Percentiles rank a stretch among this genome's conserved stretches.
Evolutionary conservation across 1,284 basidiomycete species (phyloP).

Genomic region (Apiotrichum gracile): DNA sequence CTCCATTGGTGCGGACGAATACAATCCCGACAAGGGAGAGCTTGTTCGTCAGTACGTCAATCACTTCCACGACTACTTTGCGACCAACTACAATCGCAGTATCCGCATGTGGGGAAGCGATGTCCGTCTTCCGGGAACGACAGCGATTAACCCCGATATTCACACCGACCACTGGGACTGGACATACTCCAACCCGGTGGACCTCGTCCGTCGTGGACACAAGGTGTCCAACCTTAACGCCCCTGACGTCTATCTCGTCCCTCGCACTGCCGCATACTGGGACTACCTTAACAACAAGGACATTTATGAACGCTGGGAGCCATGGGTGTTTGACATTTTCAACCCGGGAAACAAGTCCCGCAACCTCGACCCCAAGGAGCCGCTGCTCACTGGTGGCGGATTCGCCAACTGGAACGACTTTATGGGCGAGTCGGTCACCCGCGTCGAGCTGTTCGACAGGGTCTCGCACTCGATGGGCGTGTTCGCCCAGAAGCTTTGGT

Average conservation of each 20-base stretch:
- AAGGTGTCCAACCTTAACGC: not conserved
- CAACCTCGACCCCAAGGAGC: not conserved
- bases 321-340: conserved; percentile 2
- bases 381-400: not conserved
- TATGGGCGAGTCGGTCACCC: not conserved
- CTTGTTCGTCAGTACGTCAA: not conserved
- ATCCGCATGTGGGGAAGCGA: conserved; percentile 2
- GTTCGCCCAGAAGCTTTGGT: not conserved
- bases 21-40: not conserved
- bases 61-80: conserved; percentile 1
- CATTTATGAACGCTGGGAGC: conserved; percentile 1
- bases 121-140: not conserved
- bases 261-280: conserved; percentile 1
- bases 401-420: conserved; percentile 3
- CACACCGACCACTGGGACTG: conserved; percentile 5
- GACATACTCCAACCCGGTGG: not conserved
- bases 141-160: not conserved
- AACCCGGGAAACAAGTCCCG: not conserved
- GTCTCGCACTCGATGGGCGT: not conserved
- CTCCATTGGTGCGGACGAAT: conserved; percentile 2
- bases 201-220: not conserved
- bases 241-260: not conserved
- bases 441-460: conserved; percentile 1
- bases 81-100: not conserved
- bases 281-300: not conserved